Evolutionary conservation across 2,329 filamentous ascomycete species (phyloP).

Genomic region (Geosmithia morbida): DNA sequence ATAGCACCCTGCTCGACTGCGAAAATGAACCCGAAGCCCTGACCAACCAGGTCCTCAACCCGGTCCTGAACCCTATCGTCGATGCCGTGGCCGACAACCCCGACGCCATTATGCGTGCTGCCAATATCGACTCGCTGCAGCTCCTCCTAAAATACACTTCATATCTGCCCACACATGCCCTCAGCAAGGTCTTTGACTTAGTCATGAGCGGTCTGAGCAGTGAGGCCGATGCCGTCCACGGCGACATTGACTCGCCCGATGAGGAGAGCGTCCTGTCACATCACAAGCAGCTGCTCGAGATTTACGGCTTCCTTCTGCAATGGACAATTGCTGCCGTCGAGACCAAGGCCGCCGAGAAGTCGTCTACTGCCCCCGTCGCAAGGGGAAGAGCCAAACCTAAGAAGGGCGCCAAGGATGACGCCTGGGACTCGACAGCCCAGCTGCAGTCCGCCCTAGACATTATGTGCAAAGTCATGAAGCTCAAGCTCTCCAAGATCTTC

Average conservation of each 20-base stretch:
- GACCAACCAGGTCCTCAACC: slow-evolving; percentile 65
- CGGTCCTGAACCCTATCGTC: slow-evolving; percentile 78
- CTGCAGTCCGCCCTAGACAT: slow-evolving; percentile 78
- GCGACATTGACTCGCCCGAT: slow-evolving; percentile 72
- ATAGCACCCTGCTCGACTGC: slow-evolving; percentile 71
- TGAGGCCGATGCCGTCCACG: slow-evolving; percentile 72
- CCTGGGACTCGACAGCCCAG: slow-evolving; percentile 81
- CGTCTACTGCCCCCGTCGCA: slow-evolving; percentile 50
- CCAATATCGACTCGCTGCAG: slow-evolving; percentile 82
- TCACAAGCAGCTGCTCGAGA: slow-evolving; percentile 84
- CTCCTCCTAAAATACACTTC: slow-evolving; percentile 85
- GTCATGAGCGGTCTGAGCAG: slow-evolving; percentile 74
- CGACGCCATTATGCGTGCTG: slow-evolving; percentile 67
- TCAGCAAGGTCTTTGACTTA: slow-evolving; percentile 88
- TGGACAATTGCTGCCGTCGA: slow-evolving; percentile 95
- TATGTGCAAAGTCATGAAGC: slow-evolving; percentile 90
- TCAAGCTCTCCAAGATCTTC: slow-evolving; percentile 88
- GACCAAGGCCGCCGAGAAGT: slow-evolving; percentile 83
- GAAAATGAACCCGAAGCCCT: slow-evolving; percentile 82
- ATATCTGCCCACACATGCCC: slow-evolving; percentile 62
- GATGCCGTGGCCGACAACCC: slow-evolving; percentile 87
- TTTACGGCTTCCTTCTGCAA: slow-evolving; percentile 86
- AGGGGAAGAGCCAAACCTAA: slow-evolving; percentile 63
- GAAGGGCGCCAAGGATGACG: slow-evolving; percentile 67
- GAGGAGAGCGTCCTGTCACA: slow-evolving; percentile 77